These are phyloP conservation scores for Trametes cingulata DNA, from an alignment of 768 basidiomycete species.

Conservation along the genomic window DNA sequence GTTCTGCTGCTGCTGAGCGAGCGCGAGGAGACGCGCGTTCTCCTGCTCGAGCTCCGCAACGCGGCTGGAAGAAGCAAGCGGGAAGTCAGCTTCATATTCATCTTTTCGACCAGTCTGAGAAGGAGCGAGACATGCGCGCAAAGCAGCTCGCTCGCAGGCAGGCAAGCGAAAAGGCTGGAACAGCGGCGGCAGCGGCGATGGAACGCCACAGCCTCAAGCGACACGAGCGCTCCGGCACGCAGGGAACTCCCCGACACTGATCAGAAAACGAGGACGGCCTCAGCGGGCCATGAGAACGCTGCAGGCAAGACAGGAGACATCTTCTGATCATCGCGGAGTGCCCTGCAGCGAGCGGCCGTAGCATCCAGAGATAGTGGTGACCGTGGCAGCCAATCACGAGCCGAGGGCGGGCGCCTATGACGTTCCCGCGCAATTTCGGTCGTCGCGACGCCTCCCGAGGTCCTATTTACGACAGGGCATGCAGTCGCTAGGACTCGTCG, in stretches of 20 bases:
- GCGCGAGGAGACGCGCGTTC: constrained; percentile 67
- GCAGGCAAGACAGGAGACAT: background rate
- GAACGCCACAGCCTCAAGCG: constrained; percentile 4
- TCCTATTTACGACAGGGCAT: background rate
- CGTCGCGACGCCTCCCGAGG: background rate
- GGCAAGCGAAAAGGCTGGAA: background rate
- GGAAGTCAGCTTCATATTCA: background rate
- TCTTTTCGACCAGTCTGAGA: background rate
- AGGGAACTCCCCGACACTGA: background rate
- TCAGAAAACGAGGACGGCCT: constrained; percentile 2
- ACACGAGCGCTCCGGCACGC: constrained; percentile 1
- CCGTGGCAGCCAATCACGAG: constrained; percentile 11
- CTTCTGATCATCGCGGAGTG: constrained; percentile 4
- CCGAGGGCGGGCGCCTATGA: background rate
- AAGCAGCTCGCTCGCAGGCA: background rate
- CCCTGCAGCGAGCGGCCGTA: background rate
- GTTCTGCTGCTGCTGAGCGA: constrained; percentile 45
- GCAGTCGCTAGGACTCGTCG: background rate
- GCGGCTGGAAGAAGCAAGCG: constrained; percentile 53
- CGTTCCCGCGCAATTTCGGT: background rate
- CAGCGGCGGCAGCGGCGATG: background rate
- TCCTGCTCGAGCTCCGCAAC: constrained; percentile 85
- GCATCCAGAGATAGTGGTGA: background rate
- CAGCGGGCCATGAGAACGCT: background rate
- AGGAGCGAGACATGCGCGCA: background rate